Evolutionary conservation across 2,329 filamentous ascomycete species (phyloP), one percentile per base, ranked within the genome.

Genomic region (Colletotrichum costaricense): DNA sequence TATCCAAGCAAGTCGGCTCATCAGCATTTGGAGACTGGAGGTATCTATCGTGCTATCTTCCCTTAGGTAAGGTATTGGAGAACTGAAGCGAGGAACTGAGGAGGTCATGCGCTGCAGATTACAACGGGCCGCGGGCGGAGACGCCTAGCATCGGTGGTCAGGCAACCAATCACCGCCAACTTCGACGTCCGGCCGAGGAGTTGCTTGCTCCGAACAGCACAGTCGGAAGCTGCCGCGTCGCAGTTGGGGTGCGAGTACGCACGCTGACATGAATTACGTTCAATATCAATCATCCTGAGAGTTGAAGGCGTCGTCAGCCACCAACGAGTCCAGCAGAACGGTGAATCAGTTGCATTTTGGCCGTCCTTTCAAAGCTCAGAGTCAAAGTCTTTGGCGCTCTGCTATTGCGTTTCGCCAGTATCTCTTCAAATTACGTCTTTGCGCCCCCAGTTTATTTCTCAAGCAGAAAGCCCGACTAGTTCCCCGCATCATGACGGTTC

Each of bases 401-500:
- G 19, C 19, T 9, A n/a, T n/a, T n/a, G 16, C 1, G 9, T 42
- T 16, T 42, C 5, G 38, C 38, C 19, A 49, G 7, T 2, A n/a
- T 49, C 19, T 49, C 42, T 9, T n/a, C 8, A 8, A 49, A 8
- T 49, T 9, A n/a, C 19, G 11, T 49, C 42, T n/a, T 49, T n/a
- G 2, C 16, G 19, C 19, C 12, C 14, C 42, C 19, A 8, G 3
- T 49, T 49, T n/a, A 42, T 49, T 46, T 22, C 24, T 28, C 33
- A 63, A 28, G 6, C 16, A 7, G 16, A n/a, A 16, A 22, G 30
- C 1, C 19, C 30, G 19, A 11, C 19, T 14, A 6, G 19, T 66
- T 33, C 57, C 63, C 28, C 56, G 49, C 67, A 73, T 56, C 73
- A 76, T 75, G 75, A 35, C 67, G 24, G 24, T 69, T 58, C 54